Evolutionary conservation across 441 rosid genomes (phyloP), one percentile per base, ranked within the genome.

Genomic region (Iberis amara): DNA sequence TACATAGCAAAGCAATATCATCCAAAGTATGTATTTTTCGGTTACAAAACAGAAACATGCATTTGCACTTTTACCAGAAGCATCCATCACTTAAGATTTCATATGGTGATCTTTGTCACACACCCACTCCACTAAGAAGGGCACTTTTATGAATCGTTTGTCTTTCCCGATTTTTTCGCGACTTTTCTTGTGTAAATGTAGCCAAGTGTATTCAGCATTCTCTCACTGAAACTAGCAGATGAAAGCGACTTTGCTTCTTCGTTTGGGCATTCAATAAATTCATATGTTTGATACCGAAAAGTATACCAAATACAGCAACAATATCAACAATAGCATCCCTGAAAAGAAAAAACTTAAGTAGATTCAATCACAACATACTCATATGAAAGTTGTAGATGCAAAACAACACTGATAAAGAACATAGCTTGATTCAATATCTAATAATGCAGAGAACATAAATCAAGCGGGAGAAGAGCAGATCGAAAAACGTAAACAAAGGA

Each of bases 41-140:
- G 21, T 18, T 18, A 18, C 3, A 18, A 18, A 18, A 18, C 21
- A 18, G 1, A 11, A 40, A 65, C 4, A n/a, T n/a, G n/a, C n/a
- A 4, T 21, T 41, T 9, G 11, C 6, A 4, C 35, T 11, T 24
- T 21, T 72, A 92, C 98, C 96, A 57, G 95, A 82, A 64, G 92
- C 98, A 51, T 96, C 94, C 80, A 78, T 79, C n/a, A 89, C 95
- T 86, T 92, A 95, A 15, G 98, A 92, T 64, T 88, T 92, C 42
- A 47, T 70, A 72, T 92, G 98, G 35, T 18, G 21, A 18, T 96
- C 96, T 66, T 89, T 92, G 64, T 84, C 90, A 13, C 96, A 78
- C 44, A 86, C 96, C 98, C 98, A 92, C 59, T 92, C 96, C 11
- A 89, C 91, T 69, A 92, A 69, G 74, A 79, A 91, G 4, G 98